Percentiles rank a stretch among this genome's conserved stretches.
Evolutionary conservation across 2,329 filamentous ascomycete species (phyloP).

Genomic region (Aureobasidium subglaciale): DNA sequence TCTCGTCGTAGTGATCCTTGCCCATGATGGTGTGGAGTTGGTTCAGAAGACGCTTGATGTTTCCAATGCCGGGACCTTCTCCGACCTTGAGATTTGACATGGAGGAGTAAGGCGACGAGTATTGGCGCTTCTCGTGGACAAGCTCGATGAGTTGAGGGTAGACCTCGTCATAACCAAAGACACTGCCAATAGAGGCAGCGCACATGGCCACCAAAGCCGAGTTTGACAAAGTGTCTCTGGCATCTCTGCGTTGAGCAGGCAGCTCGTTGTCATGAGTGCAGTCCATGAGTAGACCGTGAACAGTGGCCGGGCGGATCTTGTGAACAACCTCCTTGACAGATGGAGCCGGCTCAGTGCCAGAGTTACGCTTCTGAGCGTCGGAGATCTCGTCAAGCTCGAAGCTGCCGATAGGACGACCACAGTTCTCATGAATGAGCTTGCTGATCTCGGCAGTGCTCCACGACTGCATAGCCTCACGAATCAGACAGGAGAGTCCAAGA

Average conservation of each 20-base stretch:
- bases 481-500: slow-evolving; percentile 82
- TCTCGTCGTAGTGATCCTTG: slow-evolving; percentile 87
- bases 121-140: slow-evolving; percentile 78
- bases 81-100: slow-evolving; percentile 52
- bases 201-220: slow-evolving; percentile 95
- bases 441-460: slow-evolving; percentile 94
- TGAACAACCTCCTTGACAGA: slow-evolving; percentile 59
- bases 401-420: slow-evolving; percentile 88
- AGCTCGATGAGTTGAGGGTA: slow-evolving; percentile 91
- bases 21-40: slow-evolving; percentile 95
- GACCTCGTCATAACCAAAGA: slow-evolving; percentile 96
- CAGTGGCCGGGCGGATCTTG: slow-evolving; percentile 76
- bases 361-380: slow-evolving; percentile 45
- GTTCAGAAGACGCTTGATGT: slow-evolving; percentile 87
- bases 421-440: slow-evolving; percentile 85
- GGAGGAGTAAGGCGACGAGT: slow-evolving; percentile 68
- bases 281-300: slow-evolving; percentile 96
- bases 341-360: slow-evolving; percentile 29
- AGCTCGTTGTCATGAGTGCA: slow-evolving; percentile 98
- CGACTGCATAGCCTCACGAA: slow-evolving; percentile 96
- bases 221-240: slow-evolving; percentile 87
- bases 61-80: slow-evolving; percentile 75
- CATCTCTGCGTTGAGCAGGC: slow-evolving; percentile 89
- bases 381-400: slow-evolving; percentile 89
- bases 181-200: slow-evolving; percentile 85